Conservation (phyloP, 2,329 filamentous ascomycete species). For the Fusarium sp. region DNA sequence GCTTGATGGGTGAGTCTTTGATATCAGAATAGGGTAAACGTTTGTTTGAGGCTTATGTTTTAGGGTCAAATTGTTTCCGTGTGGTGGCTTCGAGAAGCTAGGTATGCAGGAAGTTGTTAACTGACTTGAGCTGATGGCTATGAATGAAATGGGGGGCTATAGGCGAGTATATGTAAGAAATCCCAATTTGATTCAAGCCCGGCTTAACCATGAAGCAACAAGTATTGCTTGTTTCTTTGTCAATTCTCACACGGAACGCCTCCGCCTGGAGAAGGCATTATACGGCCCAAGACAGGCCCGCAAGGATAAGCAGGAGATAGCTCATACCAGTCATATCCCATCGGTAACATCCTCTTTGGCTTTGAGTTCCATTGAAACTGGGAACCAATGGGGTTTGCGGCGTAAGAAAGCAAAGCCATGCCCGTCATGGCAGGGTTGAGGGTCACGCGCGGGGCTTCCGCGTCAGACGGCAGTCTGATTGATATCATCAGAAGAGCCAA, state of each 20-base stretch:
- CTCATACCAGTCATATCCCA: slow-evolving; percentile 10
- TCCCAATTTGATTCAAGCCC: slow-evolving; percentile 17
- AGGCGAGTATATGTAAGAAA: slow-evolving; percentile 39
- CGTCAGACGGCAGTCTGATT: slow-evolving; percentile 37
- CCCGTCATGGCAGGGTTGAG: slow-evolving; percentile 30
- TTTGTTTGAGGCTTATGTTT: slow-evolving; percentile 14
- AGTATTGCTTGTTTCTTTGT: slow-evolving; percentile 19
- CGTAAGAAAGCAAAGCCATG: slow-evolving; percentile 34
- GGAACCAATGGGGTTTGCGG: slow-evolving; percentile 34
- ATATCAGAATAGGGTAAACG: slow-evolving; percentile 7
- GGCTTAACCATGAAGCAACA: slow-evolving; percentile 36
- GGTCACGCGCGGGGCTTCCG: slow-evolving; percentile 40
- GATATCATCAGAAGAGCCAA: slow-evolving; percentile 40
- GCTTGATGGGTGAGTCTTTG: slow-evolving; percentile 15
- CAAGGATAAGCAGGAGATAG: slow-evolving; percentile 21
- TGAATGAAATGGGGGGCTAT: slow-evolving; percentile 10
- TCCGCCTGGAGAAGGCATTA: slow-evolving; percentile 40
- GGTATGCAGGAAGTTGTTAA: slow-evolving; percentile 8
- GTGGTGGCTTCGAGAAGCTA: slow-evolving; percentile 26
- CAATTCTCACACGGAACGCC: slow-evolving; percentile 39
- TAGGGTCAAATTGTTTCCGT: slow-evolving; percentile 11
- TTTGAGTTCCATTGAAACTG: slow-evolving; percentile 10
- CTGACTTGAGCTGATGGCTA: slow-evolving; percentile 5
- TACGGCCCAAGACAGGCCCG: slow-evolving; percentile 38
- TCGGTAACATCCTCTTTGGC: slow-evolving; percentile 25